These are phyloP conservation scores for Phytophthora palmivora DNA, from an alignment of 352 stramenopile genomes.

Conservation along the genomic window DNA sequence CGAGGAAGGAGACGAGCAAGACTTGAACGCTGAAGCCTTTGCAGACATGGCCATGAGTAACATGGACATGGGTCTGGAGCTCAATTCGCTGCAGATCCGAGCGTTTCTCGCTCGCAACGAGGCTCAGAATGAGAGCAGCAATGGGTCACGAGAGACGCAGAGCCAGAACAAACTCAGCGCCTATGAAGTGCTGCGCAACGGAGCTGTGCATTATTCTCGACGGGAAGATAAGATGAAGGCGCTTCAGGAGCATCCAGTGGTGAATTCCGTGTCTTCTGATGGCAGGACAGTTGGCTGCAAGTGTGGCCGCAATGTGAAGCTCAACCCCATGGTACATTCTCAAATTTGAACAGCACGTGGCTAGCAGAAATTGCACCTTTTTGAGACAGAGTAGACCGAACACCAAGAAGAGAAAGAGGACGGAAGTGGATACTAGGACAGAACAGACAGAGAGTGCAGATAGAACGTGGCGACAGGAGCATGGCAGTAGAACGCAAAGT, in stretches of 20 bases:
- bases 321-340: conserved; percentile 90
- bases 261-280: conserved; percentile 51
- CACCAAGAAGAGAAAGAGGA: conserved; percentile 27
- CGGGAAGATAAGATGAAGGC: conserved; percentile 71
- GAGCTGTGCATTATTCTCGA: conserved; percentile 52
- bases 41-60: conserved; percentile 60
- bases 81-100: conserved; percentile 63
- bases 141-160: no score
- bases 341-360: conserved; percentile 88
- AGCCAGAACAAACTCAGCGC: conserved; percentile 30
- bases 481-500: neutral
- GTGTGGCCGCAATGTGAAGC: conserved; percentile 69
- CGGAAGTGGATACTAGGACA: neutral
- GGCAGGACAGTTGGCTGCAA: conserved; percentile 70
- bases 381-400: conserved; percentile 44
- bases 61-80: conserved; percentile 71
- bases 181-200: conserved; percentile 37
- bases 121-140: conserved; percentile 10
- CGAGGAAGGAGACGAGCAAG: conserved; percentile 55
- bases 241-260: conserved; percentile 65
- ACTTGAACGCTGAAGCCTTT: conserved; percentile 62
- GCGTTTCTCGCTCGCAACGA: conserved; percentile 54
- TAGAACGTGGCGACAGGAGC: neutral
- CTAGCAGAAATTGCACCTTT: conserved; percentile 82
- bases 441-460: neutral